Percentiles rank a stretch among this genome's conserved stretches.
phyloP scores from a whole-genome alignment of 148 eudicot genomes.

The Chenopodium suecicum region DNA sequence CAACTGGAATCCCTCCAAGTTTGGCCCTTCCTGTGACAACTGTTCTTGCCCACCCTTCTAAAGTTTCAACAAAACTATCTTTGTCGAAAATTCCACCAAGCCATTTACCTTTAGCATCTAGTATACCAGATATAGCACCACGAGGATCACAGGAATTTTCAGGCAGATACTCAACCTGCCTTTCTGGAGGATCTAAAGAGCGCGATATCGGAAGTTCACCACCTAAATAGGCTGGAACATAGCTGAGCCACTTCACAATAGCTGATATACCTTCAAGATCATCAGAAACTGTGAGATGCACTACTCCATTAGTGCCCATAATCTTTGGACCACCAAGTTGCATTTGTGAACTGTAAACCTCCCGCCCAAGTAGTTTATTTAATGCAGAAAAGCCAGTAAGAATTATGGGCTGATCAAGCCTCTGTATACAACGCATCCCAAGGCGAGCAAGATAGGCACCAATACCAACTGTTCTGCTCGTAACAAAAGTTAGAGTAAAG shows the following conservation, averaged over 20 bases:
- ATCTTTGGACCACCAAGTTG: constrained; percentile 99
- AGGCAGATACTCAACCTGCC: constrained; percentile 78
- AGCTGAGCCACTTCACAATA: constrained; percentile 91
- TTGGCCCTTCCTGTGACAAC: constrained; percentile 99
- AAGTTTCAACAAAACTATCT: constrained; percentile 86
- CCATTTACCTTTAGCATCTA: constrained; percentile 72
- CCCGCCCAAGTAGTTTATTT: constrained; percentile 91
- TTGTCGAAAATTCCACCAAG: constrained; percentile 89
- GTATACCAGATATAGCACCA: constrained; percentile 71
- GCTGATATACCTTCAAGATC: constrained; percentile 93
- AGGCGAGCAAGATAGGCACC: constrained; percentile 99
- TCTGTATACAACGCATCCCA: constrained; percentile 97
- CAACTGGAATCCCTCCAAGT: constrained; percentile 97
- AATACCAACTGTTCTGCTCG: constrained; percentile 95
- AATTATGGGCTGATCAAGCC: constrained; percentile 97
- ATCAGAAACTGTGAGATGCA: constrained; percentile 85
- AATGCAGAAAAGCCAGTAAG: constrained; percentile 96
- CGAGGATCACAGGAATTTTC: constrained; percentile 96
- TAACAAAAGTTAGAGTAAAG: constrained; percentile 91
- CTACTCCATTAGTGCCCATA: constrained; percentile 97
- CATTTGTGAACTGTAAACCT: constrained; percentile 99
- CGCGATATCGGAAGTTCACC: constrained; percentile 88
- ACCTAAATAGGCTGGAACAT: constrained; percentile 67
- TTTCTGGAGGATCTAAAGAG: constrained; percentile 71
- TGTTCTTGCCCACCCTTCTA: constrained; percentile 99